Evolutionary conservation across 371 early-diverging fungal species (phyloP), one percentile per base, ranked within the genome.

Genomic region (Nematocida ausubeli): DNA sequence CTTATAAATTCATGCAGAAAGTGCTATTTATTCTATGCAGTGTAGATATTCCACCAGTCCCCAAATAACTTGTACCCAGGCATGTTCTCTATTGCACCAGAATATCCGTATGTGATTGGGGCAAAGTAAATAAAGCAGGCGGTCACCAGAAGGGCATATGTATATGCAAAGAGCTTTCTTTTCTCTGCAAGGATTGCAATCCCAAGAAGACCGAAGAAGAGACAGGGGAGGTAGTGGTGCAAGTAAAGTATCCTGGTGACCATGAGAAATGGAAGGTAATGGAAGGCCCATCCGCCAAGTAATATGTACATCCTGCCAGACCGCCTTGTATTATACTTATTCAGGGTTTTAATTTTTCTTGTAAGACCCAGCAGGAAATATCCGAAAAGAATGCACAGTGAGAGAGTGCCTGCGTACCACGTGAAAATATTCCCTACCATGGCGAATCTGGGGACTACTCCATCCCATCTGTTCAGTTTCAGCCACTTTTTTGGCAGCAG

Each of bases 401-500:
- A 88, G n/a, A 86, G 66, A 7, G 91, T 88, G 9, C 91, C 87
- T 4, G 89, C 81, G 93, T 95, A 94, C 95, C 98, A 98, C 12
- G 93, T 88, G 12, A 93, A 80, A 2, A 98, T 97, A 84, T 96
- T 94, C 28, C 97, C 97, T 32, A 96, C 85, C 82, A 99, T 87
- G 82, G 92, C 96, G 83, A 89, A 96, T 87, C 96, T 97, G 83
- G 91, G 83, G 16, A 88, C 86, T 26, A 88, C 82, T 83, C 94
- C 94, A 39, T 89, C 92, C 97, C 97, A 99, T 28, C 91, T 89
- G 83, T 92, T 92, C 94, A 99, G 95, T 57, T 97, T 90, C 49
- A 98, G 86, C 16, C 98, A 98, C 19, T 92, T 89, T 32, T 88
- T 86, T 68, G 93, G 82, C 52, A 95, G 85, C 34, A 95, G 94